phyloP scores from a whole-genome alignment of 257 asterid genomes.

The Solanum pimpinellifolium region DNA sequence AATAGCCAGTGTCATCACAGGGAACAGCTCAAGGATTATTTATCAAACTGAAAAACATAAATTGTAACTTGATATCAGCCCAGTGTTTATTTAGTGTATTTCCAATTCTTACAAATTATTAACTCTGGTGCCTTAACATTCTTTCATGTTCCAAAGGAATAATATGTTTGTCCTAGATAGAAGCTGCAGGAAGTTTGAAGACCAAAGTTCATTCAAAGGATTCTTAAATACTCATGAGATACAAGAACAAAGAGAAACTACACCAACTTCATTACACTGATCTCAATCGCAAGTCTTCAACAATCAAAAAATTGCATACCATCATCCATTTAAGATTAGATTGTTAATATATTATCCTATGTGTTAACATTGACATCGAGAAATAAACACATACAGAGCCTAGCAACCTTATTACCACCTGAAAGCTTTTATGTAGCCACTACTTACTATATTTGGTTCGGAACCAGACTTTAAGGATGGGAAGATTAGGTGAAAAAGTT shows the following conservation, averaged over 20 bases:
- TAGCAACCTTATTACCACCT: background rate
- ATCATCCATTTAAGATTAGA: background rate
- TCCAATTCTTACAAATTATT: background rate
- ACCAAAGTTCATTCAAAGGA: background rate
- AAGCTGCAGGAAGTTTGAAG: background rate
- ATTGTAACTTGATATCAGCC: background rate
- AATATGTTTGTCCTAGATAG: background rate
- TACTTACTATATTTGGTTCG: slow-evolving; percentile 77
- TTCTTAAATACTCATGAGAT: background rate
- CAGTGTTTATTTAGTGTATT: background rate
- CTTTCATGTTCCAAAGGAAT: background rate
- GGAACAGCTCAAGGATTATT: background rate
- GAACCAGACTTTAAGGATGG: slow-evolving; percentile 95
- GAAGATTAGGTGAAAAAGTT: slow-evolving; percentile 83
- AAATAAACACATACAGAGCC: background rate
- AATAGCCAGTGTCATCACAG: background rate
- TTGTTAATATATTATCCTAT: background rate
- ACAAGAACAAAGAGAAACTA: background rate
- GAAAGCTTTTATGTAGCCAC: slow-evolving; percentile 10
- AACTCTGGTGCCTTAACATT: background rate
- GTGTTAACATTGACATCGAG: background rate
- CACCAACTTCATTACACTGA: background rate
- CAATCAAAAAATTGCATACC: background rate
- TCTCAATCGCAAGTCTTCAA: background rate
- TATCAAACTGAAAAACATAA: background rate